Evolutionary conservation across 345 rosid genomes (phyloP), one percentile per base, ranked within the genome.

Genomic region (Nephelium lappaceum): DNA sequence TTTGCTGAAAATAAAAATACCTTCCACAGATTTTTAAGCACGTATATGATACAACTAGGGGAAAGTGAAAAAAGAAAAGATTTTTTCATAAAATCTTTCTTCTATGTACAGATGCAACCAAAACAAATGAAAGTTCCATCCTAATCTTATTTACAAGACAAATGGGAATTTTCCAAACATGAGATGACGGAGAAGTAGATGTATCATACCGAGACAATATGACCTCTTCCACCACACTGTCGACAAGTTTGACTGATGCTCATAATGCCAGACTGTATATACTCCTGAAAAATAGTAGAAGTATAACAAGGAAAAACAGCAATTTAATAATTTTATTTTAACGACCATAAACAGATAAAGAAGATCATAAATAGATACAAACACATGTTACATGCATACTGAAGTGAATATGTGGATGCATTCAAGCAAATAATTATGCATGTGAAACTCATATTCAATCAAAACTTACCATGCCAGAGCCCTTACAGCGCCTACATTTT

Each of bases 211-310:
- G 92, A 88, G 67, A 90, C 89, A 43, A 87, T 82, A 80, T 87
- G 88, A 70, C 99, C 98, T 75, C 91, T 83, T 81, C 99, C 99
- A 55, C 91, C 90, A 81, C 99, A 96, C 43, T 86, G 89, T 73
- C 80, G 85, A 79, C 99, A 96, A 19, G 95, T 87, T 67, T 79
- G 83, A 79, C 90, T 95, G 81, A 96, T 82, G 84, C 90, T 89
- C 79, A 96, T 79, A 74, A 93, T 72, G 51, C 98, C 98, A 76
- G 66, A 36, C 3, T 76, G 79, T 5, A 76, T 55, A 11, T 9
- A 55, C 55, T 67, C 73, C 79, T 76, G 73, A 39, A 57, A 15
- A 23, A 66, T n/a, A 83, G 58, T n/a, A 83, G 58, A 78, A 47
- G 16, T 21, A 66, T 15, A 76, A 21, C 38, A 11, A 31, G 43